Evolutionary conservation across 2,329 filamentous ascomycete genomes (phyloP).

Genomic region (Aureobasidium melanogenum): DNA sequence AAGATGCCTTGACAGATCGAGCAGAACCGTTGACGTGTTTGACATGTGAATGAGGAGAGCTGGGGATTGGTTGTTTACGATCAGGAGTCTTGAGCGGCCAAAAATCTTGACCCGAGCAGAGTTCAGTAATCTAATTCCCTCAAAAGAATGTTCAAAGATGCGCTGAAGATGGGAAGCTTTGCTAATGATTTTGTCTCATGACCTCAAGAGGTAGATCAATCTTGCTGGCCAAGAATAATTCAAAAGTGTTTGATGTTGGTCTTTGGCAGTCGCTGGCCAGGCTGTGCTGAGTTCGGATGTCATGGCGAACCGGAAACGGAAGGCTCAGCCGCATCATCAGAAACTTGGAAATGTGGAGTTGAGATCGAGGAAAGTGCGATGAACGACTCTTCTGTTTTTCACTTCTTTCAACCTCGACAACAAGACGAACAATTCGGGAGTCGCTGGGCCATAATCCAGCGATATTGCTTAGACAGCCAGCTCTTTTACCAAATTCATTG

Average conservation of each 20-base stretch:
- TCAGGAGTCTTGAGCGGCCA: background rate
- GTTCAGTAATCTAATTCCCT: background rate
- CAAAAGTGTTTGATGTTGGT: background rate
- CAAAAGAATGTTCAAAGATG: too few species aligned
- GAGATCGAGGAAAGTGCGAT: background rate
- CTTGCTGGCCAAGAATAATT: too few species aligned
- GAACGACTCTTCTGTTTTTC: background rate
- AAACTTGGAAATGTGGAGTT: slow-evolving; percentile 3
- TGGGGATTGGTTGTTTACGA: background rate
- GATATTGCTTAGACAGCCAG: background rate
- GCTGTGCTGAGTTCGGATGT: background rate
- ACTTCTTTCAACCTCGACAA: background rate
- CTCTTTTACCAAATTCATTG: background rate
- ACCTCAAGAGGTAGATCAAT: too few species aligned
- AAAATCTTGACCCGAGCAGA: slow-evolving; percentile 1
- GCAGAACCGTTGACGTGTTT: background rate
- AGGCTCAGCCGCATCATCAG: background rate
- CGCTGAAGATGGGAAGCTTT: too few species aligned
- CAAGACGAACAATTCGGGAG: background rate
- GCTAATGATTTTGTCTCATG: too few species aligned
- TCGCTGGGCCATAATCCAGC: slow-evolving; percentile 5
- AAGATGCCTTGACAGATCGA: background rate
- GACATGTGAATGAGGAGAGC: background rate
- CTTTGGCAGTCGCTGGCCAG: background rate
- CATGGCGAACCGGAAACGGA: slow-evolving; percentile 4